Conservation (phyloP, 2,329 filamentous ascomycete species). For the Ciborinia camelliae region DNA sequence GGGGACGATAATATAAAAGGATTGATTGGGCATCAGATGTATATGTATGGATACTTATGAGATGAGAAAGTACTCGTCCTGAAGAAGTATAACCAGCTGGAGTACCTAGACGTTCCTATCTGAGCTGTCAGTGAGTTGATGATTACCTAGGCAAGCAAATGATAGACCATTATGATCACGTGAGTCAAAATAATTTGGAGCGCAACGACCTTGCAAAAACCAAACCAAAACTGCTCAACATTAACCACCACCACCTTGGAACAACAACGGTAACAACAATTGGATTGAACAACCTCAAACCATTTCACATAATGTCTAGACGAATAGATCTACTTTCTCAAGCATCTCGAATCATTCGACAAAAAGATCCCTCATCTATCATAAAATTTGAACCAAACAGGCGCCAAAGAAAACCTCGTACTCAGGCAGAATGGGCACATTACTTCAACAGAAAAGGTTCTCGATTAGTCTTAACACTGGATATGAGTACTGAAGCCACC, state of each 20-base stretch:
- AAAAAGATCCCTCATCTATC: background rate
- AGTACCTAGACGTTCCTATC: too few relatives aligned
- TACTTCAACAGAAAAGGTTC: background rate
- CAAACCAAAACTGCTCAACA: background rate
- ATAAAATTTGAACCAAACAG: background rate
- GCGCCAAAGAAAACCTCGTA: background rate
- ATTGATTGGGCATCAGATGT: too few relatives aligned
- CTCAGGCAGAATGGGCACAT: background rate
- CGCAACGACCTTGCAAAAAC: background rate
- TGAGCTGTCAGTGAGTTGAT: background rate
- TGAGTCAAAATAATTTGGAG: background rate
- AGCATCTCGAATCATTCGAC: background rate
- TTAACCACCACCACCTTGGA: background rate
- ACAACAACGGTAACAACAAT: background rate
- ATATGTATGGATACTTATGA: too few relatives aligned
- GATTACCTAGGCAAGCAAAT: too few relatives aligned
- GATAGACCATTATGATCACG: background rate
- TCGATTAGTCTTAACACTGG: constrained; percentile 1
- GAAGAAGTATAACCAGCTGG: too few relatives aligned
- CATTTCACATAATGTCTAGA: background rate
- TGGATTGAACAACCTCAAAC: background rate
- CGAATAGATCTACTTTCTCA: background rate
- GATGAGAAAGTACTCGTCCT: too few relatives aligned
- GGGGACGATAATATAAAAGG: too few relatives aligned
- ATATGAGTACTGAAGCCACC: background rate